Evolutionary conservation across 2,329 filamentous ascomycete species (phyloP), one percentile per base, ranked within the genome.

Genomic region (Rutstroemia sp.): DNA sequence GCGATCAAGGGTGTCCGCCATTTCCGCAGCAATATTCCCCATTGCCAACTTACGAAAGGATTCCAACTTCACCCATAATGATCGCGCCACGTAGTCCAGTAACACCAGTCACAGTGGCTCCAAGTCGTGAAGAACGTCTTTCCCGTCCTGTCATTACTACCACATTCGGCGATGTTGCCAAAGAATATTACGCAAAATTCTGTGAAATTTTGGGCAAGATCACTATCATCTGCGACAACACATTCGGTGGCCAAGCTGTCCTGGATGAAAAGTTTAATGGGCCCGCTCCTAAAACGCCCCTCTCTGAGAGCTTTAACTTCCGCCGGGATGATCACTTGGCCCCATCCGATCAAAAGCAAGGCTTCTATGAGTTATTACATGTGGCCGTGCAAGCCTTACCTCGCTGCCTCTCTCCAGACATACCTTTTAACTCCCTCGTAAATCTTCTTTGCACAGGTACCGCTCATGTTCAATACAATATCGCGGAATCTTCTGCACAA

Each of bases 191-290:
- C 71, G 78, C 86, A 54, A 87, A 87, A 52, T 99, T 99, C 65
- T 97, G 92, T 69, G 90, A 96, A 69, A 92, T 99, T 23, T 75
- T 99, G 7, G 94, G 92, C 25, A 95, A 96, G 69, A 95, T 99
- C 56, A 96, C 92, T 2, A 88, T 97, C 46, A 86, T 97, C 37
- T 99, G 94, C 71, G 94, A 99, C 71, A 94, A 96, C 65, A 88
- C 92, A 0, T 99, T 99, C 73, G 95, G 94, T 52, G 94, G 94
- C 0, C 94, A 99, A 73, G 94, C 92, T 34, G 90, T 90, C 0
- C 73, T 97, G 49, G 94, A 99, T 67, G 95, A 99, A 71, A 97
- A 96, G 68, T 96, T 97, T 69, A 88, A 82, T 59, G 85, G 87
- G 47, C 83, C 88, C 8, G 88, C 88, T 0, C 92, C 94, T 0